phyloP scores from a whole-genome alignment of 78 protist species.

The Creolimax fragrantissima region DNA sequence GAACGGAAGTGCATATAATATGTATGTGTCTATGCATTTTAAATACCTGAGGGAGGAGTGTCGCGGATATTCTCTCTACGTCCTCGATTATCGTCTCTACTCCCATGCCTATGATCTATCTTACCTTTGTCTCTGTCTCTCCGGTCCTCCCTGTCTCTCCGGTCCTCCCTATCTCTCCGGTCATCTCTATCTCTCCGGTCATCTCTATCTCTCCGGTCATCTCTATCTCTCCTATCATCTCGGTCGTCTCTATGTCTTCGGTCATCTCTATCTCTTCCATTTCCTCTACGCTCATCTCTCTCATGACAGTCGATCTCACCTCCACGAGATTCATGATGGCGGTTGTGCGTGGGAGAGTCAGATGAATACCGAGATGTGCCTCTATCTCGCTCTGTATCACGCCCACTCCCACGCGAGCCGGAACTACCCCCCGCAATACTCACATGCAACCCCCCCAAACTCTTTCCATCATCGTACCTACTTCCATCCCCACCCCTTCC shows the following conservation, averaged over 20 bases:
- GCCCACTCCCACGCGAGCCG: not conserved
- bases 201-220: not conserved
- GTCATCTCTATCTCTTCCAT: not conserved
- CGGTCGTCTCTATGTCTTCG: not conserved
- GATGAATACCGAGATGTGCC: too few relatives aligned
- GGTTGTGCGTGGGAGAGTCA: too few relatives aligned
- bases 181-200: not conserved
- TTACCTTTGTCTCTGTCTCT: too few relatives aligned
- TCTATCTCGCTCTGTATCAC: not conserved
- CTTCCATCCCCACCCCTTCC: not conserved
- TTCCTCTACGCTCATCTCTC: not conserved
- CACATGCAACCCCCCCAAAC: not conserved
- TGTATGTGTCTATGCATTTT: too few relatives aligned
- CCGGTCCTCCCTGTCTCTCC: too few relatives aligned
- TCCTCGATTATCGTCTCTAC: too few relatives aligned
- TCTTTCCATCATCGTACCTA: not conserved
- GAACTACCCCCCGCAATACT: not conserved
- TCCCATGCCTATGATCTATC: too few relatives aligned
- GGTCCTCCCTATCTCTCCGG: too few relatives aligned
- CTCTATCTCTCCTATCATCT: not conserved
- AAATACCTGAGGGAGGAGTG: too few relatives aligned
- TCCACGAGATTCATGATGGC: too few relatives aligned
- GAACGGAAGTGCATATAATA: too few relatives aligned
- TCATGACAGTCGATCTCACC: not conserved
- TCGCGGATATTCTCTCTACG: too few relatives aligned